Conservation (phyloP, 139 green algal species). For the Coccomyxa sp. region DNA sequence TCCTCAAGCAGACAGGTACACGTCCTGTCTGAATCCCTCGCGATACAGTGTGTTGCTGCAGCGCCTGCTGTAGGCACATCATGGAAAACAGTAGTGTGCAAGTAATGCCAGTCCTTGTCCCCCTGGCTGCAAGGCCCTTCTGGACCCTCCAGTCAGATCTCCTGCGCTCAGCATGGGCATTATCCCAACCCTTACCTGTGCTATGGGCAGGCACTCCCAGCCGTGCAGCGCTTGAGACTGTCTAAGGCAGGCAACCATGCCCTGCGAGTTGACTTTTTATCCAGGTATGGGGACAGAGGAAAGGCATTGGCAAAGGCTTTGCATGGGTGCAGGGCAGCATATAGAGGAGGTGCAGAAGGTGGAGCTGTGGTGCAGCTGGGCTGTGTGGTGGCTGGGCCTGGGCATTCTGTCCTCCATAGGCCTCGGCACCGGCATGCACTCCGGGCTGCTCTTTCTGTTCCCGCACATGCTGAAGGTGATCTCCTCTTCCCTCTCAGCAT, state of each 20-base stretch:
- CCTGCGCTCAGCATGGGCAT: too few relatives aligned
- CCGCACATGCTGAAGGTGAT: constrained; percentile 93
- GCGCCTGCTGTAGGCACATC: too few relatives aligned
- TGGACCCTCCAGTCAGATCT: too few relatives aligned
- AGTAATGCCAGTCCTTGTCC: too few relatives aligned
- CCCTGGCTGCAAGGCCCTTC: too few relatives aligned
- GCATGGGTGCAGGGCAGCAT: neutral
- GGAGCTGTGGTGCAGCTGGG: constrained; percentile 56
- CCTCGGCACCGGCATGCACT: constrained; percentile 90
- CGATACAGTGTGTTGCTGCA: neutral
- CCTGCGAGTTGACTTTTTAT: neutral
- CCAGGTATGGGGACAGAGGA: neutral
- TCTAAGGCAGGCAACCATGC: neutral
- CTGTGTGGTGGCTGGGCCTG: constrained; percentile 83
- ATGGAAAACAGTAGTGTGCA: too few relatives aligned
- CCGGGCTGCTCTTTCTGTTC: constrained; percentile 90
- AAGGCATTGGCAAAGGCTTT: neutral
- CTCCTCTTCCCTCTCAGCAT: too few relatives aligned
- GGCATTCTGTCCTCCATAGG: constrained; percentile 88
- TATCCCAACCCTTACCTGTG: too few relatives aligned
- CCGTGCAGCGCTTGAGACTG: neutral
- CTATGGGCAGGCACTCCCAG: too few relatives aligned
- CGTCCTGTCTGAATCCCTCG: neutral
- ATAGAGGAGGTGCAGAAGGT: constrained; percentile 12
- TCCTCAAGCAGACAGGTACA: constrained; percentile 25